Conservation (phyloP, 164 flowering plant species). For the Liquidambar formosana region DNA sequence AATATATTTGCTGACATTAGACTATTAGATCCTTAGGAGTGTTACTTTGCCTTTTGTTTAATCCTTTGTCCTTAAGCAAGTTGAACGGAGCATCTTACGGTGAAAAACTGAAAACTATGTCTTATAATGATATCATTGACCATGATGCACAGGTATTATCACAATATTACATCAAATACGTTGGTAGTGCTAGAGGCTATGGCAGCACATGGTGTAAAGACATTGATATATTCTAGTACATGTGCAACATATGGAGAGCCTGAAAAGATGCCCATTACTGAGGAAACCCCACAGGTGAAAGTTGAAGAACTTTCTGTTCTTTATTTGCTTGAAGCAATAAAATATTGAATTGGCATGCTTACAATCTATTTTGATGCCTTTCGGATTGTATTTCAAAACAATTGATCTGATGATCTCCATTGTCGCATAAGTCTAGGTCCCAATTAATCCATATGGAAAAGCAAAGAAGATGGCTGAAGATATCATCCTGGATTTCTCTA, state of each 20-base stretch:
- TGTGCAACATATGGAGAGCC: conserved; percentile 91
- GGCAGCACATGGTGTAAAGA: conserved; percentile 79
- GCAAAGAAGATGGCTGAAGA: conserved; percentile 99
- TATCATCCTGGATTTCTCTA: conserved; percentile 85
- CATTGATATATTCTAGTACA: conserved; percentile 87
- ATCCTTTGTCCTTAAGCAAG: background rate
- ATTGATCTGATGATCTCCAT: conserved; percentile 3
- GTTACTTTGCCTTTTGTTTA: too few species aligned
- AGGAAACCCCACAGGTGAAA: conserved; percentile 84
- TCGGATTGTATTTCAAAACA: conserved; percentile 2
- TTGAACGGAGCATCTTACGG: background rate
- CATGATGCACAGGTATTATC: conserved; percentile 72
- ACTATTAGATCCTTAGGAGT: too few species aligned
- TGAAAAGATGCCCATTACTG: conserved; percentile 97
- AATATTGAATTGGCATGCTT: background rate
- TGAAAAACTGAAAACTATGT: background rate
- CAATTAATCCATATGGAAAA: conserved; percentile 98
- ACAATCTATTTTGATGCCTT: background rate
- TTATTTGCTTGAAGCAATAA: background rate
- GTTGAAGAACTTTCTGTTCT: background rate
- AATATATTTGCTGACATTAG: too few species aligned
- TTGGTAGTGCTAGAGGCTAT: conserved; percentile 85
- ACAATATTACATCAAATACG: conserved; percentile 94
- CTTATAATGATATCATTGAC: conserved; percentile 1
- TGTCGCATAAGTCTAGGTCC: conserved; percentile 44